These are phyloP conservation scores for Phytophthora sp. DNA, from an alignment of 352 stramenopile species.

Conservation along the genomic window DNA sequence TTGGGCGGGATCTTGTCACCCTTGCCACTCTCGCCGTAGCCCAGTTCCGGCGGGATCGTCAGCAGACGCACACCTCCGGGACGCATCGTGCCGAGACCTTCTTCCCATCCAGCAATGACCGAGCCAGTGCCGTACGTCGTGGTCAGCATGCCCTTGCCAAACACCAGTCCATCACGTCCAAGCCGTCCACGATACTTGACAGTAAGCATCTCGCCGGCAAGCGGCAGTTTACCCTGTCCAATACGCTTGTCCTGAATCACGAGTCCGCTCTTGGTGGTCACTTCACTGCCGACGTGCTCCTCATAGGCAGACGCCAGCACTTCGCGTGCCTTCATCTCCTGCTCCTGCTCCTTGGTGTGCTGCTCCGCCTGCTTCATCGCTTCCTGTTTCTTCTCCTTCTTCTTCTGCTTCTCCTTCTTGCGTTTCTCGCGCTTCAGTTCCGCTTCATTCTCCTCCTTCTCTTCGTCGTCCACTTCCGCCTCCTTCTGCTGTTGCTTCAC, in stretches of 20 bases:
- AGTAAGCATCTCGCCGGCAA: slow-evolving; percentile 70
- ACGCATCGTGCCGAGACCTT: slow-evolving; percentile 81
- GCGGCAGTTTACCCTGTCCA: slow-evolving; percentile 56
- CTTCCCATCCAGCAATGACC: slow-evolving; percentile 83
- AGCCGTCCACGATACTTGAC: slow-evolving; percentile 73
- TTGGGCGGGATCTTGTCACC: slow-evolving; percentile 81
- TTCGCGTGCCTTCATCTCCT: slow-evolving; percentile 48
- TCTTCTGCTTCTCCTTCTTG: slow-evolving; percentile 41
- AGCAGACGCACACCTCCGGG: slow-evolving; percentile 59
- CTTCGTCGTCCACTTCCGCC: slow-evolving; percentile 19
- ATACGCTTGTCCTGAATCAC: slow-evolving; percentile 60
- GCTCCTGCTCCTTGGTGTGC: slow-evolving; percentile 30
- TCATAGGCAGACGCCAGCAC: slow-evolving; percentile 60
- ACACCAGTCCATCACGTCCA: slow-evolving; percentile 66
- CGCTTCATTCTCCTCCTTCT: slow-evolving; percentile 16
- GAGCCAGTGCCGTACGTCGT: slow-evolving; percentile 67
- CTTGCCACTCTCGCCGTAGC: slow-evolving; percentile 69
- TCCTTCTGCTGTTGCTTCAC: slow-evolving; percentile 18
- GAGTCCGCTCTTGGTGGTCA: slow-evolving; percentile 62
- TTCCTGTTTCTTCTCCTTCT: slow-evolving; percentile 47
- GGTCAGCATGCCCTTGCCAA: slow-evolving; percentile 81
- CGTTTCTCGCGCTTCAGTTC: slow-evolving; percentile 42
- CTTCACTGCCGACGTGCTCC: slow-evolving; percentile 51
- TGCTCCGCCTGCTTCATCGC: slow-evolving; percentile 37
- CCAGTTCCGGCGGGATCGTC: slow-evolving; percentile 69